Percentiles rank a stretch among this genome's conserved stretches.
These are phyloP conservation scores for Quercus aquifolioides DNA, from an alignment of 306 rosid species.

Conservation along the genomic window DNA sequence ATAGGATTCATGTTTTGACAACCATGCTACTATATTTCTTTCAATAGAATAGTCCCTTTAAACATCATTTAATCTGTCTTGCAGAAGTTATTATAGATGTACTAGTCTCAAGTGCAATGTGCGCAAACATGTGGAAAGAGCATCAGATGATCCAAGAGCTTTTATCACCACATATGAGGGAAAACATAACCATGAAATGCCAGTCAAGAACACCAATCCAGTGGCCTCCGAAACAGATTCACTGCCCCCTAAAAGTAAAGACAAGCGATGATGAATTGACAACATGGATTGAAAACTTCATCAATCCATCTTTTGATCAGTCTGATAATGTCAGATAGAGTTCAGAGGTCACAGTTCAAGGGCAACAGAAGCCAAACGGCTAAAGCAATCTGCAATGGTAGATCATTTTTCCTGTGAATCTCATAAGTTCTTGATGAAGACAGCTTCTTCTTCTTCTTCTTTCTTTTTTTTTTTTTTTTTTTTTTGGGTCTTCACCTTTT, in stretches of 20 bases:
- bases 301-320: not conserved
- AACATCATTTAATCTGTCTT: conserved; percentile 4
- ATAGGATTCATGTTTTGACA: too few relatives aligned
- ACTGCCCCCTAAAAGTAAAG: conserved; percentile 40
- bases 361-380: not conserved
- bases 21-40: not conserved
- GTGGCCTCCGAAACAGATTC: conserved; percentile 50
- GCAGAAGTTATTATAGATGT: conserved; percentile 94
- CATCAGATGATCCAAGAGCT: conserved; percentile 82
- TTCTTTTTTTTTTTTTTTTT: not conserved
- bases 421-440: conserved; percentile 4
- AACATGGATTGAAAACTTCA: not conserved
- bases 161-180: conserved; percentile 94
- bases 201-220: conserved; percentile 48
- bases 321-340: not conserved
- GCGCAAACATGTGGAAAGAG: conserved; percentile 88
- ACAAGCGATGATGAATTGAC: conserved; percentile 31
- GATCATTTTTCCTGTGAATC: conserved; percentile 4
- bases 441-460: not conserved
- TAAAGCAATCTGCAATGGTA: not conserved
- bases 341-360: not conserved
- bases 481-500: not conserved
- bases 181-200: conserved; percentile 88
- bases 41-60: not conserved
- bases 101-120: conserved; percentile 75